phyloP scores from a whole-genome alignment of 2,329 filamentous ascomycete species.

The Sordariomycetes sp. region DNA sequence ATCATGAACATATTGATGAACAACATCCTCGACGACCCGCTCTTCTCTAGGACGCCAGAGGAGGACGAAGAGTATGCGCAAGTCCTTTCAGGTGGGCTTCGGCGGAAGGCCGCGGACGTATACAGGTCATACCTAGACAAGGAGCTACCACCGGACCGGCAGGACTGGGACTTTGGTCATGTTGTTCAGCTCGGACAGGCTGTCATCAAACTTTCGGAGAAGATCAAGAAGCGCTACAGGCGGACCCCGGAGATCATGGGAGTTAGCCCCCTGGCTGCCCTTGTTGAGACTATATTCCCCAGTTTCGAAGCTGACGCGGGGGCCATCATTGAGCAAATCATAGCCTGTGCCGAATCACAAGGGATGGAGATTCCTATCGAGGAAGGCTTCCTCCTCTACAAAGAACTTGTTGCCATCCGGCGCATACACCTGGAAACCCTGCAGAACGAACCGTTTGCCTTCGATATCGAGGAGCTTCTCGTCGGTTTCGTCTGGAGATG shows the following conservation, averaged over 20 bases:
- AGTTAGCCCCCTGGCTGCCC: constrained; percentile 47
- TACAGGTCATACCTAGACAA: constrained; percentile 70
- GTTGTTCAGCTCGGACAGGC: constrained; percentile 80
- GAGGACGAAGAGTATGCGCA: constrained; percentile 60
- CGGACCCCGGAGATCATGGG: constrained; percentile 84
- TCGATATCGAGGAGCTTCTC: constrained; percentile 74
- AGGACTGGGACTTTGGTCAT: constrained; percentile 83
- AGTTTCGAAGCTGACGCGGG: constrained; percentile 82
- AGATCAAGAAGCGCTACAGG: constrained; percentile 83
- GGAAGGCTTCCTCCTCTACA: constrained; percentile 90
- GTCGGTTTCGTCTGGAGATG: constrained; percentile 94
- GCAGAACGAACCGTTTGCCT: constrained; percentile 63
- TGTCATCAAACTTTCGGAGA: constrained; percentile 73
- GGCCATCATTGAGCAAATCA: constrained; percentile 70
- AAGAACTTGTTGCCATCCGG: constrained; percentile 73
- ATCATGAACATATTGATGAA: constrained; percentile 70
- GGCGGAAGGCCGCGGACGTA: constrained; percentile 60
- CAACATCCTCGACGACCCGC: constrained; percentile 67
- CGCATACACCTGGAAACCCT: constrained; percentile 66
- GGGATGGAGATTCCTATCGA: constrained; percentile 70
- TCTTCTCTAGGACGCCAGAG: constrained; percentile 57
- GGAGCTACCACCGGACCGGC: constrained; percentile 65
- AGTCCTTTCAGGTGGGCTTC: constrained; percentile 59
- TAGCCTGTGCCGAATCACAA: constrained; percentile 56
- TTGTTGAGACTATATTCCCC: constrained; percentile 76